These are phyloP conservation scores for Fusarium agapanthi DNA, from an alignment of 2,329 filamentous ascomycete genomes.

Conservation along the genomic window DNA sequence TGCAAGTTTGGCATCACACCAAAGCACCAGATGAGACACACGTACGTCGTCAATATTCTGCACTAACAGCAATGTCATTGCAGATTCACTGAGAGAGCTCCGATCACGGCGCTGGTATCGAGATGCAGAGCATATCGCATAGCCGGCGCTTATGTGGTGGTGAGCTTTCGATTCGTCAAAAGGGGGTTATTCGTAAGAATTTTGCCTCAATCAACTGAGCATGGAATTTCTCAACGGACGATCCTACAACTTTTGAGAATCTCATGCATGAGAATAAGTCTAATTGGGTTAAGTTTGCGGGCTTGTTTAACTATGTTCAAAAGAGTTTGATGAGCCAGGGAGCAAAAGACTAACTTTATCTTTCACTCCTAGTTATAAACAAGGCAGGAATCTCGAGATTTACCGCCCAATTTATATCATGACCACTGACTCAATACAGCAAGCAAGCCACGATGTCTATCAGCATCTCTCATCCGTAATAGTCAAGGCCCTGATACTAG, in stretches of 20 bases:
- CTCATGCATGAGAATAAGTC: constrained; percentile 7
- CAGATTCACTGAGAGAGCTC: neutral
- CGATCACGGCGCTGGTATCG: neutral
- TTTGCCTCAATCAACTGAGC: neutral
- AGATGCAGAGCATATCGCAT: neutral
- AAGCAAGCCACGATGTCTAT: neutral
- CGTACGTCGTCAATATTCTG: neutral
- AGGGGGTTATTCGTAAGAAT: neutral
- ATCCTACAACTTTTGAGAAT: neutral
- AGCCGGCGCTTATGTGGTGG: neutral
- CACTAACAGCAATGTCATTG: neutral
- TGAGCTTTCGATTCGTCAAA: neutral
- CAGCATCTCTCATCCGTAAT: neutral
- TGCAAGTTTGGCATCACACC: neutral
- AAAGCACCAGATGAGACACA: neutral
- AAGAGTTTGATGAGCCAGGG: neutral
- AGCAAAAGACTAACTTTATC: neutral
- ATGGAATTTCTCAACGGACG: neutral
- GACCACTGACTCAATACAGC: neutral
- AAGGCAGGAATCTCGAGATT: neutral
- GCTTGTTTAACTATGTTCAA: neutral
- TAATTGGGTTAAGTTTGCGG: neutral
- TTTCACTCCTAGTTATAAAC: neutral
- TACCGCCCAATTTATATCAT: neutral
- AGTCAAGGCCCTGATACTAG: neutral